Evolutionary conservation across 106 monocot species (phyloP).

Genomic region (Acorus gramineus): DNA sequence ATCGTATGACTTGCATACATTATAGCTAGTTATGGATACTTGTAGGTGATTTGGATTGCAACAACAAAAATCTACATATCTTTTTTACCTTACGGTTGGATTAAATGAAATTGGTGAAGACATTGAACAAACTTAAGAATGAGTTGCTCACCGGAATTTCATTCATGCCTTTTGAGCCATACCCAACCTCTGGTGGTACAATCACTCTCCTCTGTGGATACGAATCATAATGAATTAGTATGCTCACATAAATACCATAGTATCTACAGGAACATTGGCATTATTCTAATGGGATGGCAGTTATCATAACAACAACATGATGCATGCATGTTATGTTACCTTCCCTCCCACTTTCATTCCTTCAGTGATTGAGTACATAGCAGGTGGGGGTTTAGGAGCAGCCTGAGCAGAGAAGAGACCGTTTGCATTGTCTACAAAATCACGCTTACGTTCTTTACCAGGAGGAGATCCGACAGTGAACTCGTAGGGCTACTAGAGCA

Average conservation of each 20-base stretch:
- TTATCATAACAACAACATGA: background rate
- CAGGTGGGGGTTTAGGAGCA: constrained; percentile 82
- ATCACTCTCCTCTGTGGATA: constrained; percentile 57
- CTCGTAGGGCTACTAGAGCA: constrained; percentile 75
- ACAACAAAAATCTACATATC: no score
- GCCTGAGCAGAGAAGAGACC: constrained; percentile 92
- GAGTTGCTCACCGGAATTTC: constrained; percentile 70
- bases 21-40: no score
- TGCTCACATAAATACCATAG: no score
- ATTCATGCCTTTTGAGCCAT: constrained; percentile 73
- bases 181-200: constrained; percentile 79
- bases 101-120: no score
- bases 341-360: constrained; percentile 94
- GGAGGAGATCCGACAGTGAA: constrained; percentile 74
- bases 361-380: constrained; percentile 69
- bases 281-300: background rate
- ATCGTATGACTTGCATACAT: no score
- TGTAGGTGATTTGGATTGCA: no score
- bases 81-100: no score
- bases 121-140: background rate
- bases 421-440: constrained; percentile 76
- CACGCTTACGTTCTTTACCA: constrained; percentile 88
- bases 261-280: background rate
- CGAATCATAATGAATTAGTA: background rate
- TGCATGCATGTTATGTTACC: constrained; percentile 19